A percentile compares a stretch with the other conserved stretches of the same genome.
Conservation (phyloP, 2,329 filamentous ascomycete genomes). For the Sordariomycetes sp. region DNA sequence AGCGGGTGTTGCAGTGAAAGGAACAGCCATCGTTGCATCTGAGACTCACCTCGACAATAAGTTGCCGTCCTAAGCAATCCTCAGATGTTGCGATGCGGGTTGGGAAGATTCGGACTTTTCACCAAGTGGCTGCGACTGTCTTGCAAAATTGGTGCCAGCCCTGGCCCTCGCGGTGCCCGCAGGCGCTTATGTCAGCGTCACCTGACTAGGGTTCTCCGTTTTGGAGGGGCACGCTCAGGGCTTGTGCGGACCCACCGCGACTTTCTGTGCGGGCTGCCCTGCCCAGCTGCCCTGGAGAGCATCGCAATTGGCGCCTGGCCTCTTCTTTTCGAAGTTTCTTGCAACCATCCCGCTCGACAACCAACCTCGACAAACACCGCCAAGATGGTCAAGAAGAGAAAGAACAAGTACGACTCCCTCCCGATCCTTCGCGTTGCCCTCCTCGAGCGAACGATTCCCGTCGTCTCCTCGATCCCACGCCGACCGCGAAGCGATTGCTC, state of each 20-base stretch:
- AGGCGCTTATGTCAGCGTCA: conserved; percentile 2
- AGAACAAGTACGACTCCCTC: conserved; percentile 48
- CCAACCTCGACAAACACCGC: conserved; percentile 41
- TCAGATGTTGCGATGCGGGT: conserved; percentile 36
- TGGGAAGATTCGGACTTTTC: conserved; percentile 3
- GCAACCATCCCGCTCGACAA: too few species aligned
- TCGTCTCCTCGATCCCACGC: conserved; percentile 2
- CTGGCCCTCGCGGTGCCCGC: too few species aligned
- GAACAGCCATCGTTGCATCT: conserved; percentile 32
- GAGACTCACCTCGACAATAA: conserved; percentile 56
- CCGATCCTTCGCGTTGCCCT: conserved; percentile 3
- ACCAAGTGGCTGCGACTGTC: too few species aligned
- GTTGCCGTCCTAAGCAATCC: conserved; percentile 56
- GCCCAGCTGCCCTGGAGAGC: not conserved
- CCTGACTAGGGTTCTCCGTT: conserved; percentile 6
- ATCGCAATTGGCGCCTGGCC: too few species aligned
- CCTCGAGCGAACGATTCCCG: not conserved
- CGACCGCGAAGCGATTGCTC: conserved; percentile 5
- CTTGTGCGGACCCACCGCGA: too few species aligned
- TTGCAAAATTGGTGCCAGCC: too few species aligned
- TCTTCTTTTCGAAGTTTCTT: conserved; percentile 12
- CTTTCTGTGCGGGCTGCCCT: not conserved
- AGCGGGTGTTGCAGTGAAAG: conserved; percentile 1
- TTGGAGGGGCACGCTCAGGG: not conserved
- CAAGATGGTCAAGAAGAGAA: conserved; percentile 67